Base-by-base conservation (phyloP, 306 rosid species). In the Medicago arabica region DNA sequence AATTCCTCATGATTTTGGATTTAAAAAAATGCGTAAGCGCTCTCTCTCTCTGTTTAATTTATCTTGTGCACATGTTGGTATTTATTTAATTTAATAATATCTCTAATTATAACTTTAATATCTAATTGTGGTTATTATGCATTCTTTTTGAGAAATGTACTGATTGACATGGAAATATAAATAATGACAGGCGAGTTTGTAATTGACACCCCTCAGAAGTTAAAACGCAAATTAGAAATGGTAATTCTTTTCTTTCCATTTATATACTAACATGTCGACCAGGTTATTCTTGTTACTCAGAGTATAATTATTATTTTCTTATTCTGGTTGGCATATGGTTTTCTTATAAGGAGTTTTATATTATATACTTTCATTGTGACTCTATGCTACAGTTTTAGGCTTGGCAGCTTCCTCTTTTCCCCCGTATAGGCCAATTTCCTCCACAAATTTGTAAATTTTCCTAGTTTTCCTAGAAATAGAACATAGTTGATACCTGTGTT, bases 1-100 rank as follows among this genome's bases (percentile, higher is more conserved):
- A 81, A 92, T 96, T 86, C 99, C 98, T 76, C 99, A 96, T 75
- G 98, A 96, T 77, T 92, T 90, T 66, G 96, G 99, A 78, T 96
- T 92, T 80, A 90, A 84, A 72, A 92, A 96, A 80, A 92, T 92
- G 98, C 50, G 98, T 90, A 85, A 71, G 96, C 81, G 67, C 28
- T 85, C 86, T 84, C 65, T 28, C 31, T 28, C 64, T 60, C 71
- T 25, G 53, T 36, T 75, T 36, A 50, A 21, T 46, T 55, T 25
- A 23, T 82, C 67, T 64, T 15, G 40, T 13, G 54, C 23, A 28
- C 57, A 8, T 62, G 36, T 9, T 69, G 0, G 28, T 18, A 18
- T 61, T 60, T 71, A 64, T 38, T 57, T 34, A 34, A 34, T 34
- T 25, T 39, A 11, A 70, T 64, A 69, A 43, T 36, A 15, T 31